Evolutionary conservation across 2,329 filamentous ascomycete species (phyloP), one percentile per base, ranked within the genome.

Genomic region (Fusarium annulatum): DNA sequence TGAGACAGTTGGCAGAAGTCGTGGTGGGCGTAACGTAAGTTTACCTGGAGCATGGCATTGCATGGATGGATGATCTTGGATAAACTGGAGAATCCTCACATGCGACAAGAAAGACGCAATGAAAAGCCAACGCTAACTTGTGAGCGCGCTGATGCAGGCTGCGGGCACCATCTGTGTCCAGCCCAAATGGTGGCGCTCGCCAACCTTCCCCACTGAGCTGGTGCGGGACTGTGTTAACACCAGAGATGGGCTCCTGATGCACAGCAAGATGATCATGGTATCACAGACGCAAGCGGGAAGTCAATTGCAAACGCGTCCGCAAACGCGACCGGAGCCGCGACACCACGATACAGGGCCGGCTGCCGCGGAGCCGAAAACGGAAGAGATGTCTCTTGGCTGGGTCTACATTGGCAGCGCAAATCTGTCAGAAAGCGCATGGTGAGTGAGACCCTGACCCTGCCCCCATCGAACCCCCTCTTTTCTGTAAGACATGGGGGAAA

Each of bases 381-480:
- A 66, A 72, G 46, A 69, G 34, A 67, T 42, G 41, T 76, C 78
- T 58, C 63, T 71, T 65, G 90, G 91, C 9, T 98, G 94, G 92
- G 92, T 89, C 5, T 98, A 98, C 79, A 84, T 97, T 42, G 96
- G 96, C 21, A 97, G 94, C 76, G 94, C 94, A 12, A 99, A 99
- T 82, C 83, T 97, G 34, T 97, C 95, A 0, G 95, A 98, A 82
- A 95, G 93, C 80, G 96, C 96, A 36, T 99, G 96, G 93, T 94
- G 84, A 86, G 72, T 74, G 68, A 75, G 61, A 75, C 64, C 68
- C 68, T 62, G 64, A 45, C 38, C 62, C 46, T 58, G 9, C 28
- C 45, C 51, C 62, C 33, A 48, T 36, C 30, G 39, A 34, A 48
- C 42, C 38, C 51, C 72, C 61, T 71, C 59, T 69, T 67, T 69